Conservation (phyloP, 2,329 filamentous ascomycete genomes). For the Apiospora phragmitis region DNA sequence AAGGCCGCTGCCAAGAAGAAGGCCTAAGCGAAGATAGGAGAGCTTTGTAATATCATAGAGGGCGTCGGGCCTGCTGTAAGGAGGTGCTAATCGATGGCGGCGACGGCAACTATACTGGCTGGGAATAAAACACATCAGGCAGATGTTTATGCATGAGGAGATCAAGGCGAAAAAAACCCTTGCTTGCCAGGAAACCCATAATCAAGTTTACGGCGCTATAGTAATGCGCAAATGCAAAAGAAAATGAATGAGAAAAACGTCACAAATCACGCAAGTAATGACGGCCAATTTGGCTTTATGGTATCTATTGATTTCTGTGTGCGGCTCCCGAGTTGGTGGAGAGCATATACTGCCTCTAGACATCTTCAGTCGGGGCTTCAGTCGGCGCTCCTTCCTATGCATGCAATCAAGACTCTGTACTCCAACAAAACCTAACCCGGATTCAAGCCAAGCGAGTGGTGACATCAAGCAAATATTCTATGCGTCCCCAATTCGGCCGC, state of each 20-base stretch:
- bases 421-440: slow-evolving; percentile 5
- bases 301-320: slow-evolving; percentile 10
- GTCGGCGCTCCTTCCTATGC: not conserved
- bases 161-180: not conserved
- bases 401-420: slow-evolving; percentile 11
- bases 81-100: no score
- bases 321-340: not conserved
- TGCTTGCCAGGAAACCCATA: not conserved
- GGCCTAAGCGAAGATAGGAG: slow-evolving; percentile 52
- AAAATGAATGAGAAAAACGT: not conserved
- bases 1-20: slow-evolving; percentile 87
- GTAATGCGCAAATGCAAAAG: not conserved
- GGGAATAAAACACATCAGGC: not conserved
- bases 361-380: not conserved
- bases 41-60: slow-evolving; percentile 21
- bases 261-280: not conserved
- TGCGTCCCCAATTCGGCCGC: not conserved
- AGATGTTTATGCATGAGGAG: not conserved
- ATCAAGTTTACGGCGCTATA: not conserved
- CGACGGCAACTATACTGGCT: not conserved
- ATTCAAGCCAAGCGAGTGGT: slow-evolving; percentile 13
- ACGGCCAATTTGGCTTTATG: not conserved
- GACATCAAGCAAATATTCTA: slow-evolving; percentile 11
- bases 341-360: slow-evolving; percentile 10
- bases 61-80: not conserved